Base-by-base conservation (phyloP, 768 basidiomycete genomes). In the Lactarius evosmus region DNA sequence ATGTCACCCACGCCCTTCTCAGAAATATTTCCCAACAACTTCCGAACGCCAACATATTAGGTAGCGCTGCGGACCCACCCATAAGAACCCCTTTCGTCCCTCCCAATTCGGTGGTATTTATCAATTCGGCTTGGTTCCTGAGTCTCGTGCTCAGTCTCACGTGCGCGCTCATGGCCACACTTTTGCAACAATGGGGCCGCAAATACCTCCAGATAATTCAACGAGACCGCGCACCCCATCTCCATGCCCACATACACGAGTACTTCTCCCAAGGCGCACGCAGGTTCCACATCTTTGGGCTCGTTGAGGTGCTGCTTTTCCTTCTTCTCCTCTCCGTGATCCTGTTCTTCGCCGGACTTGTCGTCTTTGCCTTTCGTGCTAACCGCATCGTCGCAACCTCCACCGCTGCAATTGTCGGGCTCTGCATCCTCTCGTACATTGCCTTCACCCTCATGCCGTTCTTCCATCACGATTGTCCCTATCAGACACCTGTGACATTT, bases 291-390 rank as follows among this genome's bases (percentile, higher is more conserved):
- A 40, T 56, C n/a, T 36, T 34, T 2, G 50, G 14, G 4, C 22
- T 63, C 17, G 62, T 59, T n/a, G 62, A 63, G 16, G 22, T 22
- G 25, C 33, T 63, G 0, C 62, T 57, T 36, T 9, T 27, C 30
- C 49, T 63, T 14, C 58, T 63, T 14, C 50, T 52, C 19, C 16
- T 38, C 4, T 58, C 62, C 22, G 12, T 63, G 4, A 38, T 63
- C 40, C 62, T 66, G 9, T 66, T 66, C 56, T 50, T 66, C 61
- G 58, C 40, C 14, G 61, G 64, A 11, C 44, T 66, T 25, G 19
- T 38, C 7, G 34, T 30, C 1, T 66, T 63, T 66, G 50, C 29
- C 17, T 12, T 29, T 3, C 53, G 9, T 7, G 38, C 40, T 4
- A 59, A 49, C 3, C 32, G 25, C 6, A 32, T 29, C n/a, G 53